Percentiles rank a stretch among this genome's conserved stretches.
These are phyloP conservation scores for Neonectria coccinea DNA, from an alignment of 2,329 filamentous ascomycete species.

Conservation along the genomic window DNA sequence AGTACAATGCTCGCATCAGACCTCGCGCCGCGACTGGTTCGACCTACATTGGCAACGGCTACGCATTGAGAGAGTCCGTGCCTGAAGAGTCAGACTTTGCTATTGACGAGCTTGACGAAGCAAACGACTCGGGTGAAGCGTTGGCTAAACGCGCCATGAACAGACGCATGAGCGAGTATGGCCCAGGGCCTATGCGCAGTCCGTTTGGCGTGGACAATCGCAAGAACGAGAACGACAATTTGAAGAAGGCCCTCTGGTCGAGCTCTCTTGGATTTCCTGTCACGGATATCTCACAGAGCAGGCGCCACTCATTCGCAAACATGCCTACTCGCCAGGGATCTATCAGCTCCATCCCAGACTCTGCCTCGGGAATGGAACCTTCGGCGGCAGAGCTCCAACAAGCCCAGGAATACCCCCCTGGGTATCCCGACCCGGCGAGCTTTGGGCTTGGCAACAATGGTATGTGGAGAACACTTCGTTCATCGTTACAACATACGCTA, in stretches of 20 bases:
- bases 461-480: constrained; percentile 47
- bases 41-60: constrained; percentile 67
- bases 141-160: constrained; percentile 60
- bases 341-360: constrained; percentile 70
- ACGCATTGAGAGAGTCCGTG: constrained; percentile 69
- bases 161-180: constrained; percentile 70
- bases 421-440: constrained; percentile 54
- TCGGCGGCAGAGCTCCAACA: constrained; percentile 58
- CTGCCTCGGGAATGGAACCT: constrained; percentile 60
- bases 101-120: constrained; percentile 78
- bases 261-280: constrained; percentile 75
- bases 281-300: constrained; percentile 75
- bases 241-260: constrained; percentile 78
- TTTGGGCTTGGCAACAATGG: constrained; percentile 55
- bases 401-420: constrained; percentile 56
- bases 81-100: constrained; percentile 77
- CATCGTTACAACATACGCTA: constrained; percentile 13
- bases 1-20: constrained; percentile 66
- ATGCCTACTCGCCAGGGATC: constrained; percentile 73
- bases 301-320: constrained; percentile 83
- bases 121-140: constrained; percentile 62
- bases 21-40: constrained; percentile 69
- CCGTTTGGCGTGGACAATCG: constrained; percentile 68
- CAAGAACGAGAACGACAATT: constrained; percentile 67
- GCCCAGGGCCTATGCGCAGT: constrained; percentile 58